Evolutionary conservation across 169 alveolate genomes (phyloP).

Genomic region (Fabrea salina): DNA sequence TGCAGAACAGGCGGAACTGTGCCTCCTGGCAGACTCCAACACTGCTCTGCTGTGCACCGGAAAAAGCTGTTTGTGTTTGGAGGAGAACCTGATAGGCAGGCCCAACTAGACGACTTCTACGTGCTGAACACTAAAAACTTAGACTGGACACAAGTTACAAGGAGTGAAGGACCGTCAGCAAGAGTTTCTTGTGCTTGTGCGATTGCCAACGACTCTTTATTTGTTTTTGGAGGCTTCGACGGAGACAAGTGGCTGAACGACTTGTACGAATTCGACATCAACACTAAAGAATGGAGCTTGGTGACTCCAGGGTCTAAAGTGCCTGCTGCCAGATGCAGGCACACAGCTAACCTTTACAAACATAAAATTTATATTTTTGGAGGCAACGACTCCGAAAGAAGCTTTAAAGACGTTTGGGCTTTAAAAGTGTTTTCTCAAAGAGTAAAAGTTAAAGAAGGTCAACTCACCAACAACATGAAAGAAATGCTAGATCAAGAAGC

Average conservation of each 20-base stretch:
- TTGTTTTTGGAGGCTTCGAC: conserved; percentile 77
- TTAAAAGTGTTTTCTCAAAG: conserved; percentile 18
- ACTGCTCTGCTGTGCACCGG: conserved; percentile 50
- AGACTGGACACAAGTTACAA: conserved; percentile 60
- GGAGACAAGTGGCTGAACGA: conserved; percentile 74
- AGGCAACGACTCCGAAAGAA: conserved; percentile 79
- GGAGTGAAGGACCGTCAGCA: conserved; percentile 71
- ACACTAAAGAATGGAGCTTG: conserved; percentile 49
- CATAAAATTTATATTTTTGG: conserved; percentile 72
- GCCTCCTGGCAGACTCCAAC: conserved; percentile 52
- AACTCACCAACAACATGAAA: conserved; percentile 33
- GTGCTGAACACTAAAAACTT: conserved; percentile 58
- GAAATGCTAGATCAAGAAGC: conserved; percentile 34
- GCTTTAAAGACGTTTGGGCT: conserved; percentile 65
- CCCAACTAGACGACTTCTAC: conserved; percentile 70
- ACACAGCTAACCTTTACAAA: conserved; percentile 69
- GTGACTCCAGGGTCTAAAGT: conserved; percentile 44
- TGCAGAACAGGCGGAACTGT: conserved; percentile 59
- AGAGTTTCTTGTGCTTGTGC: conserved; percentile 76
- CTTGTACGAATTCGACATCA: conserved; percentile 57
- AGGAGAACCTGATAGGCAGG: conserved; percentile 71
- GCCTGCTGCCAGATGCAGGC: conserved; percentile 80
- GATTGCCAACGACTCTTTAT: conserved; percentile 60
- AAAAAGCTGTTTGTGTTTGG: conserved; percentile 63
- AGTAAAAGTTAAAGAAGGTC: conserved; percentile 48